A percentile compares a stretch with the other conserved stretches of the same genome.
These are phyloP conservation scores for Peronospora destructor DNA, from an alignment of 352 stramenopile species.

Conservation along the genomic window DNA sequence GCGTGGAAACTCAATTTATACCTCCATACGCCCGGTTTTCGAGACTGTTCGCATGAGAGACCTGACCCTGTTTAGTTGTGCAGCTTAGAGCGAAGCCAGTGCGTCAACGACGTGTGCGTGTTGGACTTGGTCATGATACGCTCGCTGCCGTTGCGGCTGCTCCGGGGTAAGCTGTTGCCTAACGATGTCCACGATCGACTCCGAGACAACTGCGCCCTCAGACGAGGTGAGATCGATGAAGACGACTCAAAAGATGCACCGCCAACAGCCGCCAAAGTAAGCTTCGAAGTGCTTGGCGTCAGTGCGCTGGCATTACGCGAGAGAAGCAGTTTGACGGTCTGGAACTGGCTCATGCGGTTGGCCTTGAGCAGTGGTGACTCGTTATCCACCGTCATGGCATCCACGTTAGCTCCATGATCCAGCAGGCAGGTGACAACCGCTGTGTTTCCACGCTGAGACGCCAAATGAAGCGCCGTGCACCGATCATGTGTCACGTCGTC, in stretches of 20 bases:
- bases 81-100: conserved; percentile 62
- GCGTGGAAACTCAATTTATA: conserved; percentile 12
- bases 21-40: conserved; percentile 13
- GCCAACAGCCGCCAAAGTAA: conserved; percentile 19
- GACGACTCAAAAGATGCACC: conserved; percentile 24
- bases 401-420: conserved; percentile 58
- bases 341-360: conserved; percentile 73
- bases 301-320: conserved; percentile 36
- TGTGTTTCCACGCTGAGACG: conserved; percentile 72
- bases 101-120: conserved; percentile 62
- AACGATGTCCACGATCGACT: conserved; percentile 28
- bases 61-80: conserved; percentile 30
- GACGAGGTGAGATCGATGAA: conserved; percentile 13
- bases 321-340: conserved; percentile 70
- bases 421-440: conserved; percentile 57
- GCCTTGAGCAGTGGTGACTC: conserved; percentile 76
- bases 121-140: conserved; percentile 59
- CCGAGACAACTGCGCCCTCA: conserved; percentile 16
- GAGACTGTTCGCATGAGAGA: conserved; percentile 14
- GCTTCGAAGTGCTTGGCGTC: conserved; percentile 16
- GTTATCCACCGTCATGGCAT: conserved; percentile 50
- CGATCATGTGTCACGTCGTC: conserved; percentile 50
- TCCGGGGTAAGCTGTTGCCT: conserved; percentile 20
- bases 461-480: conserved; percentile 71
- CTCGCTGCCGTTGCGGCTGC: conserved; percentile 31